Base-by-base conservation (phyloP, 768 basidiomycete genomes). In the Amanita muscaria region DNA sequence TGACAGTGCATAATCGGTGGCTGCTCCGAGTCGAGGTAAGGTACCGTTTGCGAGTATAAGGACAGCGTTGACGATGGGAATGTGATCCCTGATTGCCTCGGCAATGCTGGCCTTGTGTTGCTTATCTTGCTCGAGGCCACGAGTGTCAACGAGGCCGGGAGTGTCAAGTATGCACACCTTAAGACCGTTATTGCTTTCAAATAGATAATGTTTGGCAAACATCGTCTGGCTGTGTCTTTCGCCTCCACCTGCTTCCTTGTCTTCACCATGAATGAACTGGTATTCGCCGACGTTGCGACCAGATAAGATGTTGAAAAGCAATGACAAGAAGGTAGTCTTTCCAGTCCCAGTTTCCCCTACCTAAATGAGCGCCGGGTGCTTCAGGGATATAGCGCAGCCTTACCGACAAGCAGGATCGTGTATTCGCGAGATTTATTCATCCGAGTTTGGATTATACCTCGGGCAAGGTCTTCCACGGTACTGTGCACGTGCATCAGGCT, bases 41-140 rank as follows among this genome's bases (percentile, higher is more conserved):
- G 57, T 55, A 24, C 59, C 59, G 33, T 59, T 59, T 12, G 55
- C 59, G n/a, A 61, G 49, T 32, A 61, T 50, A 42, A 59, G 29
- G n/a, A 60, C 55, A 9, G 56, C 59, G 36, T 60, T 48, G 42
- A 60, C 47, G 19, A 43, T 39, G n/a, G 42, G 32, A 46, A 55
- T 51, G 32, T 55, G 38, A 12, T 46, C 46, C 16, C 27, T 37
- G 32, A 60, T 60, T 14, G 50, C 49, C 12, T 49, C 35, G 9
- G 59, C 56, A 25, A 60, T 60, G 24, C 46, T 48, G 6, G 34
- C 41, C 47, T 59, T 58, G 41, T 59, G 59, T 11, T 46, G 34
- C 11, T 53, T 48, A 35, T 60, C 59, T 24, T 57, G 47, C 10
- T 51, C 49, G 7, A 58, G 35, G 21, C 59, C 59, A 18, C 59